Percentiles rank a stretch among this genome's conserved stretches.
These are phyloP conservation scores for Cairneyella variabilis DNA, from an alignment of 495 filamentous ascomycete species.

Conservation along the genomic window DNA sequence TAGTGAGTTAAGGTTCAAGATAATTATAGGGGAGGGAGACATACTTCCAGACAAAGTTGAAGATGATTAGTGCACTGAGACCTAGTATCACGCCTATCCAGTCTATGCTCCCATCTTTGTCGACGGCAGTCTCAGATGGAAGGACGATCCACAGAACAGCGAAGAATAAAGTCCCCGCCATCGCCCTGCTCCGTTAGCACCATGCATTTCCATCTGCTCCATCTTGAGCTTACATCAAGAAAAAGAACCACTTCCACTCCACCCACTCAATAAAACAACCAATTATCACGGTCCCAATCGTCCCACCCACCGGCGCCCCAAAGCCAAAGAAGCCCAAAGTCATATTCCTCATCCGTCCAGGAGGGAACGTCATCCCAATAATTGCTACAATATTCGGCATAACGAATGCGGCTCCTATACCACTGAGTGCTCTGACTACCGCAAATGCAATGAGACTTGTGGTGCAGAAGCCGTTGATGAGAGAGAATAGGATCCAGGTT, in stretches of 20 bases:
- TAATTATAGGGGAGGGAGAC: not conserved
- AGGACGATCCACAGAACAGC: constrained; percentile 31
- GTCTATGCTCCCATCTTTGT: constrained; percentile 43
- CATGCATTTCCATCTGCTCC: no score
- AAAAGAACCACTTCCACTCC: constrained; percentile 48
- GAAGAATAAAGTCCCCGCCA: constrained; percentile 35
- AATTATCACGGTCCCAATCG: constrained; percentile 37
- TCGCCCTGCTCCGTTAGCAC: constrained; percentile 23
- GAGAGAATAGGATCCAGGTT: constrained; percentile 34
- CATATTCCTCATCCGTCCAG: constrained; percentile 42
- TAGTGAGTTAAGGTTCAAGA: not conserved
- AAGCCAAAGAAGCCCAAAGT: constrained; percentile 48
- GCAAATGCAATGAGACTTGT: constrained; percentile 37
- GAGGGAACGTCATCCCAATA: constrained; percentile 41
- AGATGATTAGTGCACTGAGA: constrained; percentile 41
- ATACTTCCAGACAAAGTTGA: constrained; percentile 55
- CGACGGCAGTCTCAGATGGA: constrained; percentile 36
- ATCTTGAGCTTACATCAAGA: not conserved
- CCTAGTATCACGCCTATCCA: constrained; percentile 46
- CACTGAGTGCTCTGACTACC: constrained; percentile 36
- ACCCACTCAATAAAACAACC: constrained; percentile 40
- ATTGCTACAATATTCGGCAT: constrained; percentile 46
- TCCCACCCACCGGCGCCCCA: constrained; percentile 45
- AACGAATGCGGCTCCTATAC: constrained; percentile 42
- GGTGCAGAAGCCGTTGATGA: constrained; percentile 39